A percentile compares a stretch with the other conserved stretches of the same genome.
phyloP scores from a whole-genome alignment of 179 eudicot genomes.

The Heliamphora pulchella region DNA sequence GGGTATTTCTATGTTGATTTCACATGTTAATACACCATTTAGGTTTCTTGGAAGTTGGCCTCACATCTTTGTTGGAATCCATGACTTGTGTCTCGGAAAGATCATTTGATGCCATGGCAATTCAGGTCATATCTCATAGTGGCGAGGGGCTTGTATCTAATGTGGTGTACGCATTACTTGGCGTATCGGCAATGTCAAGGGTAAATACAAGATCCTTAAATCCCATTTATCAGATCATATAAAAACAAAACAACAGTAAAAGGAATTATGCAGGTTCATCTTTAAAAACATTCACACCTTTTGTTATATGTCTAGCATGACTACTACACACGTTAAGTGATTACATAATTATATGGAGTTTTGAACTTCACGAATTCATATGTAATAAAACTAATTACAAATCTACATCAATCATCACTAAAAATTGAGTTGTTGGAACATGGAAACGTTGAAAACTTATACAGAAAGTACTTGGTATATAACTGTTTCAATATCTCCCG shows the following conservation, averaged over 20 bases:
- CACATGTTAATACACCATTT: conserved; percentile 16
- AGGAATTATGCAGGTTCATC: neutral
- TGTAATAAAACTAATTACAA: neutral
- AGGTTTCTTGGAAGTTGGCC: conserved; percentile 83
- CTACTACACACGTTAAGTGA: neutral
- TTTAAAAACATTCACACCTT: neutral
- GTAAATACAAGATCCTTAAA: conserved; percentile 37
- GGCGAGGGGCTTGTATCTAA: conserved; percentile 93
- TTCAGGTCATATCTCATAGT: conserved; percentile 70
- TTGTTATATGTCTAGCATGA: neutral
- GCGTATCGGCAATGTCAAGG: conserved; percentile 97
- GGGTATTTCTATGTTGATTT: neutral
- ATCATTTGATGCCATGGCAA: conserved; percentile 54
- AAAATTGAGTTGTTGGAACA: neutral
- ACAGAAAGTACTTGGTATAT: neutral
- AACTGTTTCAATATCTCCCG: neutral
- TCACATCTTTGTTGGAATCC: conserved; percentile 55
- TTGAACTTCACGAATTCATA: neutral
- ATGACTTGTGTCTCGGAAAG: conserved; percentile 44
- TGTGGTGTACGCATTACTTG: conserved; percentile 91
- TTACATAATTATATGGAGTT: neutral
- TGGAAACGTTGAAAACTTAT: neutral
- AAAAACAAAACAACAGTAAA: neutral
- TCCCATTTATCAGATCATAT: conserved; percentile 1
- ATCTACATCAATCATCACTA: neutral